Percentiles rank a stretch among this genome's conserved stretches.
These are phyloP conservation scores for Gossypium laxum DNA, from an alignment of 441 rosid species.

Conservation along the genomic window DNA sequence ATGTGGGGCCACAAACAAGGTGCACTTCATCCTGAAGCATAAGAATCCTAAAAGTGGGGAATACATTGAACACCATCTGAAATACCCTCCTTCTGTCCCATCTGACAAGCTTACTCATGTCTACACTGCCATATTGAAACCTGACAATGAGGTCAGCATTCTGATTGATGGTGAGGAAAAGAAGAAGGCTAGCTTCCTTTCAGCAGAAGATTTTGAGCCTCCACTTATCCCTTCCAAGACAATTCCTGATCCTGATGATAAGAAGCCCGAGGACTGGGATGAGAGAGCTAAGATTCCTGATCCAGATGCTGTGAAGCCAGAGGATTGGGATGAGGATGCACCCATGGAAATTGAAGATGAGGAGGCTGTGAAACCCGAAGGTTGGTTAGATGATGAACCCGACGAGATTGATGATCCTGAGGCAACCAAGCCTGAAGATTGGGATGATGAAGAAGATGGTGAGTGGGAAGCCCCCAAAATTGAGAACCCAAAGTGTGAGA, in stretches of 20 bases:
- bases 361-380: conserved; percentile 89
- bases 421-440: conserved; percentile 87
- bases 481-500: conserved; percentile 74
- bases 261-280: conserved; percentile 94
- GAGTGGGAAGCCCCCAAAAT: conserved; percentile 88
- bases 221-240: conserved; percentile 77
- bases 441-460: conserved; percentile 99
- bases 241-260: conserved; percentile 85
- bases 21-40: conserved; percentile 85
- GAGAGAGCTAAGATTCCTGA: conserved; percentile 80
- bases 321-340: conserved; percentile 96
- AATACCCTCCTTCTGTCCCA: conserved; percentile 80
- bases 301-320: conserved; percentile 69
- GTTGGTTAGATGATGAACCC: conserved; percentile 91
- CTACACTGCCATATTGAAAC: conserved; percentile 79
- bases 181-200: conserved; percentile 64
- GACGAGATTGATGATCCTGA: conserved; percentile 93
- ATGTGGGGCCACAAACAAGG: conserved; percentile 89
- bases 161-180: conserved; percentile 84
- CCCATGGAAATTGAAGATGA: conserved; percentile 79
- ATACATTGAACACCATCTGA: conserved; percentile 80
- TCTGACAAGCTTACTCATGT: conserved; percentile 89
- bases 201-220: conserved; percentile 77
- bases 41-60: conserved; percentile 89
- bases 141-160: conserved; percentile 68